Evolutionary conservation across 176 grass and related monocot genomes (phyloP), one percentile per base, ranked within the genome.

Genomic region (Canna indica): DNA sequence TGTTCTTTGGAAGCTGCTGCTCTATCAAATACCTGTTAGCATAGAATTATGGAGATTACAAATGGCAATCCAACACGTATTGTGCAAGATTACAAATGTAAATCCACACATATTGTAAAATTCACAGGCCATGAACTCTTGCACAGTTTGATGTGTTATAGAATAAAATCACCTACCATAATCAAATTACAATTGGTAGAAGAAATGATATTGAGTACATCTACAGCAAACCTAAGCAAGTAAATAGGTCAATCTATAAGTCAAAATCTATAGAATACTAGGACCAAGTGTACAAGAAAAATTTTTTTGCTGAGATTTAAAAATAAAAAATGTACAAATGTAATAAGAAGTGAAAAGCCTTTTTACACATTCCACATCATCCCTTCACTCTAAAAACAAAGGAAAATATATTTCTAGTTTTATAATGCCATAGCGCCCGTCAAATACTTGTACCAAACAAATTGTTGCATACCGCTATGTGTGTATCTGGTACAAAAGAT

Each of bases 1-100:
- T 99, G 81, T 66, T 93, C 66, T 85, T 86, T 57, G 94, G 84
- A 79, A 99, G 86, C 69, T 90, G 77, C 25, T 99, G 94, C 48
- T 87, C 80, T 28, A 73, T 71, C 48, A 99, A 84, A 78, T 93
- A 99, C 83, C 94, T 99, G 81, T 69, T 80, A 32, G 57, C 3
- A 52, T 11, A 81, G 73, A 59, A 73, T 60, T 28, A 77, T 71
- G 3, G 53, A 62, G 54, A 27, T 47, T 34, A 59, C 41, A 74
- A 45, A 7, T 75, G 63, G 17, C 10, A 4, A 39, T 22, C 25
- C 63, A 4, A 66, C 7, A 60, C 31, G 20, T 12, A 31, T 63
- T 13, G 34, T 63, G 31, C 30, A 63, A n/a, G n/a, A 16, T 12
- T 33, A 63, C 29, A 63, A 16, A 35, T 34, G 14, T 34, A 63